Evolutionary conservation across 1,284 basidiomycete genomes (phyloP).

Genomic region (Marasmius sp.): DNA sequence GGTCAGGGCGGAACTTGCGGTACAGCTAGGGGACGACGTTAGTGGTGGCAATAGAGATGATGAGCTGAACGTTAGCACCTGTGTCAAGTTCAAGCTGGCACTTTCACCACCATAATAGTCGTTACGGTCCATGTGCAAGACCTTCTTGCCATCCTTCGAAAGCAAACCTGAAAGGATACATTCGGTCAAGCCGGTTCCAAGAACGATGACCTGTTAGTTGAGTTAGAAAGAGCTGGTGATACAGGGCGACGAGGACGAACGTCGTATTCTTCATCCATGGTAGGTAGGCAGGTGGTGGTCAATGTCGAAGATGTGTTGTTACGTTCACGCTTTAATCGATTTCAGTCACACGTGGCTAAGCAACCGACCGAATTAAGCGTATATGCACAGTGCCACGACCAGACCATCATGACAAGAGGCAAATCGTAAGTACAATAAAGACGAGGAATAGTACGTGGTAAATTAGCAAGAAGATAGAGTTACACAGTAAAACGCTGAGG

Average conservation of each 20-base stretch:
- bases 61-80: slow-evolving; percentile 50
- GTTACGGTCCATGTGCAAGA: slow-evolving; percentile 99
- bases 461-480: neutral
- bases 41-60: slow-evolving; percentile 18
- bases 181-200: slow-evolving; percentile 96
- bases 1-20: slow-evolving; percentile 88
- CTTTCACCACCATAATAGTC: slow-evolving; percentile 99
- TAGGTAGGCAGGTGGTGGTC: slow-evolving; percentile 13
- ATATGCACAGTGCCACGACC: no score
- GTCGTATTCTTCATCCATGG: slow-evolving; percentile 91
- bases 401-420: no score
- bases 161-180: slow-evolving; percentile 96
- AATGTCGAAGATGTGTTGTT: slow-evolving; percentile 17
- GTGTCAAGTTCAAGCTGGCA: slow-evolving; percentile 95
- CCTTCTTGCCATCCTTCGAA: slow-evolving; percentile 99
- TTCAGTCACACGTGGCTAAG: slow-evolving; percentile 1
- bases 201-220: slow-evolving; percentile 76
- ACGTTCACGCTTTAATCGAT: slow-evolving; percentile 2
- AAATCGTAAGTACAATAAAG: no score
- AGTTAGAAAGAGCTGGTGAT: slow-evolving; percentile 10
- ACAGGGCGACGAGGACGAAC: slow-evolving; percentile 37
- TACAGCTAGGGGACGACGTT: slow-evolving; percentile 68
- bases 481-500: neutral
- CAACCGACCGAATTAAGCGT: no score
- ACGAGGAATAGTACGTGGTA: no score